A percentile compares a stretch with the other conserved stretches of the same genome.
Evolutionary conservation across 345 rosid species (phyloP).

Genomic region (Bretschneidera sinensis): DNA sequence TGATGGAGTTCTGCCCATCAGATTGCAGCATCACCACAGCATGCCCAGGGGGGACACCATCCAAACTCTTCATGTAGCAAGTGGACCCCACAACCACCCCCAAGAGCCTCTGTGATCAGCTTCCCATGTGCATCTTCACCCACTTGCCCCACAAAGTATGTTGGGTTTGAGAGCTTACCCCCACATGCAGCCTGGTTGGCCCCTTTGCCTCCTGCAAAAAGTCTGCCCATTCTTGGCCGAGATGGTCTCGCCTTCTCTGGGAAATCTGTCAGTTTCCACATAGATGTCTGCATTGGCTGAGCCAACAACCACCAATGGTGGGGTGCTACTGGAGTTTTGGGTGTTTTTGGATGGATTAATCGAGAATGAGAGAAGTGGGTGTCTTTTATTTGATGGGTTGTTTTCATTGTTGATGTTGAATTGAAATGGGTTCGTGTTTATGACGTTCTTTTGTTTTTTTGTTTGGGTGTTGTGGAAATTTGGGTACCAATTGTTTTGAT

Average conservation of each 20-base stretch:
- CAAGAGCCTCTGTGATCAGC: conserved; percentile 56
- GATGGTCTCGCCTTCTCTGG: conserved; percentile 73
- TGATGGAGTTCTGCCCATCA: conserved; percentile 87
- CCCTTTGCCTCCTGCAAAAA: conserved; percentile 89
- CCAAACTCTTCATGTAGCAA: conserved; percentile 39
- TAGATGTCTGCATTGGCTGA: conserved; percentile 87
- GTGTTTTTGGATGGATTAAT: conserved; percentile 18
- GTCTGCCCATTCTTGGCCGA: conserved; percentile 73
- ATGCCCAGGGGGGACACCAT: conserved; percentile 76
- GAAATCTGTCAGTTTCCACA: conserved; percentile 79
- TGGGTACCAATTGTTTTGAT: conserved; percentile 15
- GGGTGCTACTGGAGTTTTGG: conserved; percentile 23
- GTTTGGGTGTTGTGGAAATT: conserved; percentile 16
- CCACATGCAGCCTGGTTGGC: conserved; percentile 97
- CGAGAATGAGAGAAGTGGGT: conserved; percentile 36
- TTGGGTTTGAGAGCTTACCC: conserved; percentile 64
- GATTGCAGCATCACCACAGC: conserved; percentile 95
- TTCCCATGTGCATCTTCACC: conserved; percentile 86
- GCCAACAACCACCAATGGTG: conserved; percentile 81
- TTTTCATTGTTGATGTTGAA: neutral
- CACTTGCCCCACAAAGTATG: conserved; percentile 73
- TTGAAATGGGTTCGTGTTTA: conserved; percentile 16
- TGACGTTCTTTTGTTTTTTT: conserved; percentile 13
- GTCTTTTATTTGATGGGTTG: conserved; percentile 15
- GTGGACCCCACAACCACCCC: conserved; percentile 50